phyloP scores from a whole-genome alignment of 495 filamentous ascomycete species.

The Choiromyces venosus region DNA sequence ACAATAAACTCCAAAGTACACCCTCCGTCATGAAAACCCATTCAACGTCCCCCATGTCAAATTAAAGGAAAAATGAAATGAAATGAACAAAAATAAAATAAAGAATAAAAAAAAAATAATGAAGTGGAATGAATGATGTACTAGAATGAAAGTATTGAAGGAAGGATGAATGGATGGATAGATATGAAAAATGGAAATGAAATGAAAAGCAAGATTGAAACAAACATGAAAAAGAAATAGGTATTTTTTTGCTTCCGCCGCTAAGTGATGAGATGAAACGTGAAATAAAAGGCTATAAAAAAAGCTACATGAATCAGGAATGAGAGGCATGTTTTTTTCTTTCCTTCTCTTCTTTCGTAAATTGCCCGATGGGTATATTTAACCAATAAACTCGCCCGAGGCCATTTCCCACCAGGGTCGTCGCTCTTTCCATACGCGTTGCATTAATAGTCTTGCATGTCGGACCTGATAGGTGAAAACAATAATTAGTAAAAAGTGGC shows the following conservation, averaged over 20 bases:
- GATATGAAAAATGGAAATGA: conserved; percentile 35
- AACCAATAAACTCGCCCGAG: conserved; percentile 63
- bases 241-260: conserved; percentile 22
- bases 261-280: conserved; percentile 24
- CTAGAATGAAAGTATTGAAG: conserved; percentile 9
- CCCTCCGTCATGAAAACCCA: conserved; percentile 1
- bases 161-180: background rate
- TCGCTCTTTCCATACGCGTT: conserved; percentile 60
- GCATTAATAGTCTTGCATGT: conserved; percentile 59
- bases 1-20: conserved; percentile 1
- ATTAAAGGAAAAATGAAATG: conserved; percentile 15
- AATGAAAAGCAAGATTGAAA: conserved; percentile 14
- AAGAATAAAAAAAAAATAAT: conserved; percentile 10
- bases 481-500: conserved; percentile 19
- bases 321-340: conserved; percentile 15
- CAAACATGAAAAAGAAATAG: background rate
- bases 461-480: conserved; percentile 48
- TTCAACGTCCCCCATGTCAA: conserved; percentile 7
- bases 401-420: conserved; percentile 60
- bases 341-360: conserved; percentile 26
- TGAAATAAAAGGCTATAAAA: conserved; percentile 28
- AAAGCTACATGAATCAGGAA: conserved; percentile 7
- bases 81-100: conserved; percentile 8
- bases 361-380: conserved; percentile 24
- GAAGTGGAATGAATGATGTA: conserved; percentile 7